Conservation (phyloP, 2,329 filamentous ascomycete genomes). For the Talaromyces marneffei region DNA sequence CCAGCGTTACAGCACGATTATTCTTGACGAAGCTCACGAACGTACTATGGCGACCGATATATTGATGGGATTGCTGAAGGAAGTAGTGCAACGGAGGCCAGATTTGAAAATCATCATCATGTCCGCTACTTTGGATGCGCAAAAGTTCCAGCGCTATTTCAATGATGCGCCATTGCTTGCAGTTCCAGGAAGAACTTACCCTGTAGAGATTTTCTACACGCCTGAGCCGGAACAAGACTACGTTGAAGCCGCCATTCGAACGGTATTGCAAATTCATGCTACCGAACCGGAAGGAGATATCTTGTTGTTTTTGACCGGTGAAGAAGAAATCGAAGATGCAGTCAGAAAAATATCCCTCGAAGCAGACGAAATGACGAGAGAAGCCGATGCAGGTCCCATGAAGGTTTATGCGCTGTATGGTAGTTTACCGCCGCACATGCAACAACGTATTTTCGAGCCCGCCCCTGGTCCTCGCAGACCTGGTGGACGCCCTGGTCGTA, state of each 20-base stretch:
- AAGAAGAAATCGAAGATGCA: slow-evolving; percentile 97
- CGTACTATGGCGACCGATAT: slow-evolving; percentile 96
- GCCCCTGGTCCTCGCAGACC: slow-evolving; percentile 67
- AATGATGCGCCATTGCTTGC: slow-evolving; percentile 87
- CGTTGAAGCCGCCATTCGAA: slow-evolving; percentile 88
- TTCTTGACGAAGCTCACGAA: slow-evolving; percentile 97
- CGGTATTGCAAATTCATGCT: slow-evolving; percentile 93
- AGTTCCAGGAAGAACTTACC: slow-evolving; percentile 89
- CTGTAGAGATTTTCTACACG: slow-evolving; percentile 98
- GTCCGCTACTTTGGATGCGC: slow-evolving; percentile 93
- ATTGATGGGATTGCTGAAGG: slow-evolving; percentile 91
- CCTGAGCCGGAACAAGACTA: slow-evolving; percentile 95
- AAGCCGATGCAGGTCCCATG: slow-evolving; percentile 85
- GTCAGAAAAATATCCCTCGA: slow-evolving; percentile 87
- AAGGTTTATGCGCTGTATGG: slow-evolving; percentile 92
- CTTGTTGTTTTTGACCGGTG: slow-evolving; percentile 88
- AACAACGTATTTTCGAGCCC: slow-evolving; percentile 91
- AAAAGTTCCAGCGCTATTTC: slow-evolving; percentile 98
- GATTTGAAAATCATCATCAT: slow-evolving; percentile 99
- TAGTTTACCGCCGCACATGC: slow-evolving; percentile 82
- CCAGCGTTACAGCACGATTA: slow-evolving; percentile 91
- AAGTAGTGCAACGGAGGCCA: slow-evolving; percentile 71
- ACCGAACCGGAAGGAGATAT: slow-evolving; percentile 90
- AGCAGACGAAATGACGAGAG: slow-evolving; percentile 82
- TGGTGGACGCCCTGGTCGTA: slow-evolving; percentile 82